Conservation (phyloP, 352 stramenopile genomes). For the Peronospora belbahrii region DNA sequence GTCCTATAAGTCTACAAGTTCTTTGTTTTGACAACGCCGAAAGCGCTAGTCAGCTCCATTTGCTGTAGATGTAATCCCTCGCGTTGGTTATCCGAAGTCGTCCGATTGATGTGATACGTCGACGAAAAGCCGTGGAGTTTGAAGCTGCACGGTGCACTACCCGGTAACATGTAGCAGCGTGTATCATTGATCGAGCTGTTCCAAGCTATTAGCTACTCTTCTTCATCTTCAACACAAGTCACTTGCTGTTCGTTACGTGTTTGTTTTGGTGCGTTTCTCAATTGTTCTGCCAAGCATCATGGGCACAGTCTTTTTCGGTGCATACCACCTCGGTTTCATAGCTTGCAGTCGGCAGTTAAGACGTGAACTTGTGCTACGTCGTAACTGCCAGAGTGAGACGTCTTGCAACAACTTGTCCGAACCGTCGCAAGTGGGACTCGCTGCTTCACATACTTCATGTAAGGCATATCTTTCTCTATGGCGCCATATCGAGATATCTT, state of each 20-base stretch:
- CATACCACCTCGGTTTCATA: not conserved
- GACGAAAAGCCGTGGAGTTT: constrained; percentile 10
- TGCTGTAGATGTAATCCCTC: no score
- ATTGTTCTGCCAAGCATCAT: not conserved
- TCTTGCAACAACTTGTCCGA: not conserved
- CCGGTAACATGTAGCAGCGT: no score
- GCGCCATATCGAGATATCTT: not conserved
- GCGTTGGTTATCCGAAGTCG: not conserved
- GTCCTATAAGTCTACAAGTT: not conserved
- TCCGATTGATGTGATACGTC: not conserved
- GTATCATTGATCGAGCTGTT: no score
- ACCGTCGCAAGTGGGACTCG: not conserved
- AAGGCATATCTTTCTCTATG: not conserved
- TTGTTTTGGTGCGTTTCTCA: not conserved
- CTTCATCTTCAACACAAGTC: not conserved
- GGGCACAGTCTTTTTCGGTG: not conserved
- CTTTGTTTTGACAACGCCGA: constrained; percentile 1
- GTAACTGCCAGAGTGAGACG: not conserved
- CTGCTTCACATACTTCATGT: not conserved
- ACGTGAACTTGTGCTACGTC: not conserved
- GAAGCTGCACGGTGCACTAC: no score
- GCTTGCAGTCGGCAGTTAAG: not conserved
- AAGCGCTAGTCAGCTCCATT: not conserved
- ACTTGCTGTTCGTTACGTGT: not conserved
- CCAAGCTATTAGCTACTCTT: not conserved